A percentile compares a stretch with the other conserved stretches of the same genome.
Conservation (phyloP, 2,329 filamentous ascomycete genomes). For the Fusarium protoensiforme region DNA sequence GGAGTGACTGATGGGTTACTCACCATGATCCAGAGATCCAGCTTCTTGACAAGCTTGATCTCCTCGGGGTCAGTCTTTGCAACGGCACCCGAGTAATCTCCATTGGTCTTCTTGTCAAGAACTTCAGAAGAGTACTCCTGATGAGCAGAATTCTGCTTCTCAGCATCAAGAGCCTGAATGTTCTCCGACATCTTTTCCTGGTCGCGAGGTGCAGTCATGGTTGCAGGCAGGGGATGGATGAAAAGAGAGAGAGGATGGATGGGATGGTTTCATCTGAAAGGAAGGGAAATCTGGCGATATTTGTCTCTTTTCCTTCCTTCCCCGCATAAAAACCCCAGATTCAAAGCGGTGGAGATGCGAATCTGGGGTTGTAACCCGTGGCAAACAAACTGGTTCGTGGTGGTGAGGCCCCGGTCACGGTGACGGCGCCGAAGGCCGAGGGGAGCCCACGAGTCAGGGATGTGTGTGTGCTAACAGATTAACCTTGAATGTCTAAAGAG, state of each 20-base stretch:
- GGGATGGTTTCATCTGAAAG: neutral
- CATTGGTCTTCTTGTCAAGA: constrained; percentile 30
- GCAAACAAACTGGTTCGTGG: constrained; percentile 9
- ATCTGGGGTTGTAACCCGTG: constrained; percentile 18
- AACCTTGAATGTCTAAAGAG: neutral
- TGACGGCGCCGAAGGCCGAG: constrained; percentile 26
- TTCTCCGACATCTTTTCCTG: constrained; percentile 11
- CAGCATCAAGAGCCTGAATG: constrained; percentile 20
- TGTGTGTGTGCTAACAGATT: neutral
- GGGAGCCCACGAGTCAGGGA: constrained; percentile 3
- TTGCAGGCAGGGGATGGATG: neutral
- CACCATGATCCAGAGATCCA: constrained; percentile 17
- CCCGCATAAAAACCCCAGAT: constrained; percentile 35
- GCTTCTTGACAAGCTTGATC: constrained; percentile 17
- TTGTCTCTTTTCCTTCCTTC: constrained; percentile 22
- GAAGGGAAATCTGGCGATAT: constrained; percentile 21
- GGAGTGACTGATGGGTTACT: neutral
- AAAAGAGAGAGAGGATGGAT: neutral
- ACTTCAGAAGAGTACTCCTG: constrained; percentile 31
- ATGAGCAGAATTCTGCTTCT: constrained; percentile 33
- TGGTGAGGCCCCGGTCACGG: constrained; percentile 17
- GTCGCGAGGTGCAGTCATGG: constrained; percentile 14
- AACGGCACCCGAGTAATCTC: constrained; percentile 34
- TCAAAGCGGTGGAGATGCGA: neutral
- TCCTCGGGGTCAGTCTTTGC: constrained; percentile 6